phyloP scores from a whole-genome alignment of 441 rosid species.

The Breynia disticha region DNA sequence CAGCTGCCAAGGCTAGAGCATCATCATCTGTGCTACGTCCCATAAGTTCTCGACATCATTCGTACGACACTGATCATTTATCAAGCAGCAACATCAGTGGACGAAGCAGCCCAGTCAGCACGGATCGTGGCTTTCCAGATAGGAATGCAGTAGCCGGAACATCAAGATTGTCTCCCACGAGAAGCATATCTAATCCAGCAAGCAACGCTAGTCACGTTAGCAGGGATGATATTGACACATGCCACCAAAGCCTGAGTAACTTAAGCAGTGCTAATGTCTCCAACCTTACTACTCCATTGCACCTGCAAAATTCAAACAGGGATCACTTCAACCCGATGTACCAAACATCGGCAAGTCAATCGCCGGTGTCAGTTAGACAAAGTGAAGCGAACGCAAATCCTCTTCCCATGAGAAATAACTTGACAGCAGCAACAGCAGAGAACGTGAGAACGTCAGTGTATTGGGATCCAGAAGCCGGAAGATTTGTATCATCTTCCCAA shows the following conservation, averaged over 20 bases:
- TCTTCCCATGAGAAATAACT: constrained; percentile 15
- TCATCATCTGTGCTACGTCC: constrained; percentile 85
- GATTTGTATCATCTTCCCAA: constrained; percentile 60
- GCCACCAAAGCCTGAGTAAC: constrained; percentile 43
- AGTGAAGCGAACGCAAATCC: constrained; percentile 21
- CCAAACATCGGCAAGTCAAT: too few relatives aligned
- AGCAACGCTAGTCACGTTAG: constrained; percentile 36
- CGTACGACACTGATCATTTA: constrained; percentile 39
- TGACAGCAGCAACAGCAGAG: constrained; percentile 23
- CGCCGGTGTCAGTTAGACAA: too few relatives aligned
- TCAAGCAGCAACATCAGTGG: constrained; percentile 64
- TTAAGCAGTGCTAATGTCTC: constrained; percentile 50
- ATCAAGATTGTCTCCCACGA: constrained; percentile 26
- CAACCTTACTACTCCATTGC: constrained; percentile 34
- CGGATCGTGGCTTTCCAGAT: constrained; percentile 33
- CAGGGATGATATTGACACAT: constrained; percentile 48
- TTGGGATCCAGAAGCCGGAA: constrained; percentile 90
- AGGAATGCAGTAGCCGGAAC: constrained; percentile 29
- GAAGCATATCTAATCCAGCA: constrained; percentile 40
- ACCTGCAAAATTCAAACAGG: constrained; percentile 32
- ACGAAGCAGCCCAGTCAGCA: constrained; percentile 63
- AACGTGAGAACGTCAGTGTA: constrained; percentile 46
- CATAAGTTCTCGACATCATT: constrained; percentile 38
- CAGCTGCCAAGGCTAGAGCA: constrained; percentile 86
- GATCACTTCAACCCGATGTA: constrained; percentile 80